Percentiles rank a stretch among this genome's conserved stretches.
Conservation (phyloP, 768 basidiomycete species). For the Phanerochaete sordida region DNA sequence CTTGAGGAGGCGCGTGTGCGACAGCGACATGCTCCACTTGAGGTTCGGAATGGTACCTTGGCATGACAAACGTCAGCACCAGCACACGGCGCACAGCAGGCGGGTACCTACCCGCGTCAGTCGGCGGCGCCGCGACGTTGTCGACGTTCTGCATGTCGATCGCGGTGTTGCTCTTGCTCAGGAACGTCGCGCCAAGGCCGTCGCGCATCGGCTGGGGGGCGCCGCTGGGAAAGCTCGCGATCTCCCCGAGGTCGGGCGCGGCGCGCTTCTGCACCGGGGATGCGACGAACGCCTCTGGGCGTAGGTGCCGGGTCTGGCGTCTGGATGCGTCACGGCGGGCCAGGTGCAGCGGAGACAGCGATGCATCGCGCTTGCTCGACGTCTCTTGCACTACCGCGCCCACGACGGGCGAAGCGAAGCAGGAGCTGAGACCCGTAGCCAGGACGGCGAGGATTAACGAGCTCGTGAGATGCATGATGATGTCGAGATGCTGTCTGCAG, state of each 20-base stretch:
- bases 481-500: too few relatives aligned
- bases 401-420: too few relatives aligned
- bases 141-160: conserved; percentile 23
- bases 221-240: conserved; percentile 17
- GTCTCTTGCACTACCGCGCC: too few relatives aligned
- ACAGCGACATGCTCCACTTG: conserved; percentile 24
- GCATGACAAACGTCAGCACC: not conserved
- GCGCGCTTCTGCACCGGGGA: conserved; percentile 15
- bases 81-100: not conserved
- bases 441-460: too few relatives aligned
- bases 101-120: conserved; percentile 17
- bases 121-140: conserved; percentile 21
- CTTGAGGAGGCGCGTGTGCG: conserved; percentile 24
- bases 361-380: not conserved
- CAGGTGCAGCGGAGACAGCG: not conserved
- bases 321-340: conserved; percentile 16
- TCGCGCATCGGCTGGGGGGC: conserved; percentile 21
- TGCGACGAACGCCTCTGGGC: conserved; percentile 8
- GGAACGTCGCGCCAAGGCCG: conserved; percentile 18
- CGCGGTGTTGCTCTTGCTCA: conserved; percentile 19
- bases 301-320: conserved; percentile 18
- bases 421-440: too few relatives aligned
- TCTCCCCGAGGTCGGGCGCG: conserved; percentile 20
- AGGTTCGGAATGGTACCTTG: conserved; percentile 22
- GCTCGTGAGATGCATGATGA: too few relatives aligned